A percentile compares a stretch with the other conserved stretches of the same genome.
These are phyloP conservation scores for Talaromyces sp. DNA, from an alignment of 2,329 filamentous ascomycete species.

Conservation along the genomic window DNA sequence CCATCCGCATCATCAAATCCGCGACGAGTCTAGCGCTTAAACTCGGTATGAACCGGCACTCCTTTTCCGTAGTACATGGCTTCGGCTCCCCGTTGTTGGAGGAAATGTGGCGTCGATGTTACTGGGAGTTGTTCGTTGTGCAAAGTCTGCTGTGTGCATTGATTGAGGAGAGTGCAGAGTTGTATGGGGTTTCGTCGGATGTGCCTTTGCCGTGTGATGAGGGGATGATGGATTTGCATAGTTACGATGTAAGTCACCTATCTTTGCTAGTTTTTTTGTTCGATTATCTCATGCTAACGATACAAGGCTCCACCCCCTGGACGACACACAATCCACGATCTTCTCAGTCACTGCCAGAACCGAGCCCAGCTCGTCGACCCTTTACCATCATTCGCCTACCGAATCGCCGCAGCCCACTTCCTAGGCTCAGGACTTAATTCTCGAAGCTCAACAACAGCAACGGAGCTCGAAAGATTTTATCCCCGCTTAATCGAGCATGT, in stretches of 20 bases:
- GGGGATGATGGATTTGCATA: constrained; percentile 13
- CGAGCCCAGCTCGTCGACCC: constrained; percentile 53
- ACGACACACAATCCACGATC: constrained; percentile 48
- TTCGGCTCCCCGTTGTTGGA: constrained; percentile 63
- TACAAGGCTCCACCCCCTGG: constrained; percentile 52
- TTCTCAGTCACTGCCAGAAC: constrained; percentile 61
- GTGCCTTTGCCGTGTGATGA: constrained; percentile 75
- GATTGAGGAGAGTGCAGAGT: constrained; percentile 20
- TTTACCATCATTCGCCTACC: constrained; percentile 78
- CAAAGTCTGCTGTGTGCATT: constrained; percentile 77
- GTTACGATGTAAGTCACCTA: not conserved
- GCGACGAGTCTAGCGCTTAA: constrained; percentile 67
- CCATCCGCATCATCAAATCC: constrained; percentile 49
- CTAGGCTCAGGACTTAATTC: constrained; percentile 64
- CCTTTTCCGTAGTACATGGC: constrained; percentile 46
- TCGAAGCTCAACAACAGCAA: constrained; percentile 14
- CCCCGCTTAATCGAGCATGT: not conserved
- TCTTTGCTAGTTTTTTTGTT: too few species aligned
- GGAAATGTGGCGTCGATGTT: constrained; percentile 80
- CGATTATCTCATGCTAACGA: constrained; percentile 25
- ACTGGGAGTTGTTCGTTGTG: constrained; percentile 75
- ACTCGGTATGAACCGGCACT: constrained; percentile 65
- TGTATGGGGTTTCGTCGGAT: constrained; percentile 51
- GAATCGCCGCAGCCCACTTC: constrained; percentile 71
- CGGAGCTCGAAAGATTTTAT: constrained; percentile 50